Percentiles rank a stretch among this genome's conserved stretches.
Conservation (phyloP, 2,329 filamentous ascomycete genomes). For the Epichloe bromicola region DNA sequence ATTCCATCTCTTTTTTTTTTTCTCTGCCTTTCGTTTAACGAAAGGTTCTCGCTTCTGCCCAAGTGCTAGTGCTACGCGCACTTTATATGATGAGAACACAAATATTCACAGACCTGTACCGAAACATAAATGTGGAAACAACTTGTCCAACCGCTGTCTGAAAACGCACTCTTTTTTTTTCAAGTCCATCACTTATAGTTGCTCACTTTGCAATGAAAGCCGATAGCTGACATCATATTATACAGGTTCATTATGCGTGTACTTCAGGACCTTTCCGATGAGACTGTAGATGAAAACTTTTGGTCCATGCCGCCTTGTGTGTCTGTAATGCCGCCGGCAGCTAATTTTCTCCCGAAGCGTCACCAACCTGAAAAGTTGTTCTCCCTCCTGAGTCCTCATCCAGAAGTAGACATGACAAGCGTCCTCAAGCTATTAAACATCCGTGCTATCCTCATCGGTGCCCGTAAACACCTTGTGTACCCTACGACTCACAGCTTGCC, state of each 20-base stretch:
- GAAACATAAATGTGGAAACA: conserved; percentile 57
- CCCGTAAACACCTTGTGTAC: conserved; percentile 48
- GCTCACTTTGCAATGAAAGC: neutral
- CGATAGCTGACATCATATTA: conserved; percentile 1
- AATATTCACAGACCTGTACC: conserved; percentile 76
- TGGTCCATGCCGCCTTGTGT: neutral
- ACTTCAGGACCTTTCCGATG: neutral
- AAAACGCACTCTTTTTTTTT: conserved; percentile 17
- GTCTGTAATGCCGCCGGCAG: neutral
- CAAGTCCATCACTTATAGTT: neutral
- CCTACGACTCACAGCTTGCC: conserved; percentile 44
- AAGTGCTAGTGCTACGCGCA: conserved; percentile 5
- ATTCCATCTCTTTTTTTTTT: conserved; percentile 10
- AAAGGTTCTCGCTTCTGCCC: too few relatives aligned
- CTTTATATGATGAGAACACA: conserved; percentile 51
- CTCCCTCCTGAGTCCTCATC: neutral
- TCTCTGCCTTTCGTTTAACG: neutral
- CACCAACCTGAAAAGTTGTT: too few relatives aligned
- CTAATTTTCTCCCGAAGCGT: neutral
- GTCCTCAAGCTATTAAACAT: conserved; percentile 26
- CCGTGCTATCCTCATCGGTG: conserved; percentile 39
- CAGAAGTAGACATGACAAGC: too few relatives aligned
- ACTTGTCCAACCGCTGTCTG: conserved; percentile 77
- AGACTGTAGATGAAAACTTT: neutral
- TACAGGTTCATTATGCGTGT: neutral